Evolutionary conservation across 805 yeast genomes (phyloP).

Genomic region (Zygoascus ofunaensis): DNA sequence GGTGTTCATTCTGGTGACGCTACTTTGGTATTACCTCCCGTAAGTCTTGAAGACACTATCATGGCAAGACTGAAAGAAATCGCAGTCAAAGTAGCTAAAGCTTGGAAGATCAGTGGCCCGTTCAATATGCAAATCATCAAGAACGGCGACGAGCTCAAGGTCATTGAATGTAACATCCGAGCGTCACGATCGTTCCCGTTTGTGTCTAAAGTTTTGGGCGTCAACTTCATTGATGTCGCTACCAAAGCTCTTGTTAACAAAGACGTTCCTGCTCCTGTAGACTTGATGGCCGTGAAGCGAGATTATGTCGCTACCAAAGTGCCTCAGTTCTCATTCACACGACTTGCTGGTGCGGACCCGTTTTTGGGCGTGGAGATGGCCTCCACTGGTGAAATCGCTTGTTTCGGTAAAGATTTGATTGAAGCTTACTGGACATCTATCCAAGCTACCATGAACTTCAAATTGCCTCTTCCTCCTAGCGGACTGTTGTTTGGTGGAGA

Average conservation of each 20-base stretch:
- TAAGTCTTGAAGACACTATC: slow-evolving; percentile 53
- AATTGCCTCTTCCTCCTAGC: slow-evolving; percentile 81
- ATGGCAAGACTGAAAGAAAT: slow-evolving; percentile 72
- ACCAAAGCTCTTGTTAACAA: slow-evolving; percentile 70
- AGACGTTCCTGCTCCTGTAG: slow-evolving; percentile 66
- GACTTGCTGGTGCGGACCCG: slow-evolving; percentile 99
- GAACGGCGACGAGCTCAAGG: slow-evolving; percentile 65
- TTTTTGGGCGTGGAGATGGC: slow-evolving; percentile 99
- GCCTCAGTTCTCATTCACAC: slow-evolving; percentile 96
- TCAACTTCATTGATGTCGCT: slow-evolving; percentile 90
- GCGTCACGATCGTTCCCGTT: slow-evolving; percentile 99
- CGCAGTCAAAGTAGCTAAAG: slow-evolving; percentile 87
- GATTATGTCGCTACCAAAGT: slow-evolving; percentile 92
- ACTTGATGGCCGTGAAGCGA: slow-evolving; percentile 69
- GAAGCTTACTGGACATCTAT: slow-evolving; percentile 98
- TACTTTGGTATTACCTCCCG: slow-evolving; percentile 89
- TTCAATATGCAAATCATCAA: slow-evolving; percentile 96
- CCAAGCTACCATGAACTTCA: slow-evolving; percentile 95
- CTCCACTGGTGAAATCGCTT: slow-evolving; percentile 97
- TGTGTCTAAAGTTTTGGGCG: slow-evolving; percentile 92
- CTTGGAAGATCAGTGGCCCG: slow-evolving; percentile 96
- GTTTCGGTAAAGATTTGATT: slow-evolving; percentile 74
- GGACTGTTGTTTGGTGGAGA: slow-evolving; percentile 96
- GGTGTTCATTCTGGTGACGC: slow-evolving; percentile 99
- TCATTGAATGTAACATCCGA: slow-evolving; percentile 96